Percentiles rank a stretch among this genome's conserved stretches.
phyloP scores from a whole-genome alignment of 2,329 filamentous ascomycete genomes.

The Fonsecaea erecta region DNA sequence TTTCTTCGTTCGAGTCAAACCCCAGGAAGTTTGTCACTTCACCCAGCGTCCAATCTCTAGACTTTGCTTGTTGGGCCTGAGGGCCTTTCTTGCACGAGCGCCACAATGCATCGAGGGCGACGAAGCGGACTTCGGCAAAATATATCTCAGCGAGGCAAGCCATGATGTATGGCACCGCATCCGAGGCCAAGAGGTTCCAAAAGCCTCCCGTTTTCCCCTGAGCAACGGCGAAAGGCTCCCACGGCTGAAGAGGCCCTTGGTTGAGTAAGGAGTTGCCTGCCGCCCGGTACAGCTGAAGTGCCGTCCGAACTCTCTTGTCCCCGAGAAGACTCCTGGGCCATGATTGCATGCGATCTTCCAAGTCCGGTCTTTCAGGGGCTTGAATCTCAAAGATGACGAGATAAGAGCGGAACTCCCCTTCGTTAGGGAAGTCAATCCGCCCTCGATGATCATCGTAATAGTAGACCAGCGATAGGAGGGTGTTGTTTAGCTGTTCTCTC shows the following conservation, averaged over 20 bases:
- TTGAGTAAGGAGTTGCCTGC: conserved; percentile 59
- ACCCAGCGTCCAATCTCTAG: conserved; percentile 62
- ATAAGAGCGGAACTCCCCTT: conserved; percentile 68
- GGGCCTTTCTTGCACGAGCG: conserved; percentile 56
- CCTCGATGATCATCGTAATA: conserved; percentile 63
- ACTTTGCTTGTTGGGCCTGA: conserved; percentile 53
- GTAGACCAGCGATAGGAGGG: conserved; percentile 64
- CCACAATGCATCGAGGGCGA: conserved; percentile 60
- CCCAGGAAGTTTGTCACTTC: conserved; percentile 58
- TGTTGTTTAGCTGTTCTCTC: conserved; percentile 67
- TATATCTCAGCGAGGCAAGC: conserved; percentile 67
- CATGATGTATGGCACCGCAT: conserved; percentile 64
- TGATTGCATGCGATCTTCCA: conserved; percentile 63
- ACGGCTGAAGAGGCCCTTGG: conserved; percentile 57
- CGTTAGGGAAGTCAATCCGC: conserved; percentile 58
- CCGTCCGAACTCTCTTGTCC: conserved; percentile 60
- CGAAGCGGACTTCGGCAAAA: conserved; percentile 63
- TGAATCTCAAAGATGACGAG: conserved; percentile 62
- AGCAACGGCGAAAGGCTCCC: conserved; percentile 57
- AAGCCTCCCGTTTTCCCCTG: conserved; percentile 64
- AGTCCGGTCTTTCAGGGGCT: conserved; percentile 54
- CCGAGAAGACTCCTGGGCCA: conserved; percentile 58
- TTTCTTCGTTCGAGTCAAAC: conserved; percentile 61
- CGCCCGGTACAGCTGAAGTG: conserved; percentile 61
- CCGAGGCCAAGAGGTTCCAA: conserved; percentile 61